Evolutionary conservation across 164 flowering plant species (phyloP).

Genomic region (Akebia trifoliata): DNA sequence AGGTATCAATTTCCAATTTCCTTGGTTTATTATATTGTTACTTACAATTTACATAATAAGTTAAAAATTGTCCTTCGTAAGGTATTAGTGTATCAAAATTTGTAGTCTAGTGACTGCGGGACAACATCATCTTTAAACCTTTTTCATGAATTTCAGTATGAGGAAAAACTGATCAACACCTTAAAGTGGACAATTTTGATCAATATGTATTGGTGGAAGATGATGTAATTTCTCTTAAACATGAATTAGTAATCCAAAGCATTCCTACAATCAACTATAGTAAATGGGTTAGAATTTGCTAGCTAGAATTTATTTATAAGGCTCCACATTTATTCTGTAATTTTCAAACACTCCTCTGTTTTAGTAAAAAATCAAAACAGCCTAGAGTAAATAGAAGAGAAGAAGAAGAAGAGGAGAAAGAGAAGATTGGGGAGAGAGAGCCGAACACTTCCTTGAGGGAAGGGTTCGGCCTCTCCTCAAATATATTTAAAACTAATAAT

Average conservation of each 20-base stretch:
- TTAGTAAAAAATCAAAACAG: too few relatives aligned
- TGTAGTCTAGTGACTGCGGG: background rate
- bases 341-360: background rate
- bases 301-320: background rate
- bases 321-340: background rate
- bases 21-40: background rate
- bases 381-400: too few relatives aligned
- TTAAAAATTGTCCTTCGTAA: too few relatives aligned
- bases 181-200: background rate
- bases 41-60: too few relatives aligned
- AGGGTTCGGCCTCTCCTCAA: too few relatives aligned
- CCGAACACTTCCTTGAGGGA: too few relatives aligned
- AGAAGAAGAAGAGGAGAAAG: too few relatives aligned
- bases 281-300: background rate
- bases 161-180: background rate
- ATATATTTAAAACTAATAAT: too few relatives aligned
- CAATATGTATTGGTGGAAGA: background rate
- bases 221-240: background rate
- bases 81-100: too few relatives aligned
- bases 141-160: background rate
- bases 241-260: background rate
- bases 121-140: background rate
- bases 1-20: constrained; percentile 39
- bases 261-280: background rate
- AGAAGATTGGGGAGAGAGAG: too few relatives aligned